Evolutionary conservation across 2,329 filamentous ascomycete genomes (phyloP).

Genomic region (Leptoxyphium fumago): DNA sequence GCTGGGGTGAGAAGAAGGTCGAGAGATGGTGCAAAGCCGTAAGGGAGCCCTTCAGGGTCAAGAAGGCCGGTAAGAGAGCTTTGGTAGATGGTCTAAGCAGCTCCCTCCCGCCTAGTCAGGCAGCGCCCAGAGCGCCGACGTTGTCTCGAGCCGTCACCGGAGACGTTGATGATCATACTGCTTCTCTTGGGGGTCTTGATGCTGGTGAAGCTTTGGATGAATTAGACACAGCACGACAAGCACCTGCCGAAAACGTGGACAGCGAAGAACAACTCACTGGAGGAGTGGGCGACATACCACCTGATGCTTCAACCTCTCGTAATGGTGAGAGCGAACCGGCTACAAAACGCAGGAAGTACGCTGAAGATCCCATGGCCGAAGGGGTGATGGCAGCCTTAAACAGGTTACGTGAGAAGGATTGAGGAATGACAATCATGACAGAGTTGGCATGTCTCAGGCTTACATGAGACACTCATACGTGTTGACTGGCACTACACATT

Average conservation of each 20-base stretch:
- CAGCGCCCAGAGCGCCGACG: slow-evolving; percentile 10
- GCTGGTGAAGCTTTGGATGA: slow-evolving; percentile 22
- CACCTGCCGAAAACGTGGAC: slow-evolving; percentile 21
- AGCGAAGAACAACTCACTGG: slow-evolving; percentile 32
- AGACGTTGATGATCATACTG: neutral
- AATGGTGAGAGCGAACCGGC: neutral
- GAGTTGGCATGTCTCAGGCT: too few species aligned
- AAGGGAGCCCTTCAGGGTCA: slow-evolving; percentile 68
- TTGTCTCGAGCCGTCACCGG: slow-evolving; percentile 15
- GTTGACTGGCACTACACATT: too few species aligned
- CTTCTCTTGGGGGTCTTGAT: too few species aligned
- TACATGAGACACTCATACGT: too few species aligned
- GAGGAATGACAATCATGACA: too few species aligned
- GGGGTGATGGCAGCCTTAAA: slow-evolving; percentile 45
- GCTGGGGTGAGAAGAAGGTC: slow-evolving; percentile 94
- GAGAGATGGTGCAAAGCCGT: slow-evolving; percentile 70
- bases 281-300: slow-evolving; percentile 1
- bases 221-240: slow-evolving; percentile 10
- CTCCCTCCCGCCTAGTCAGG: slow-evolving; percentile 10
- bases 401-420: slow-evolving; percentile 31
- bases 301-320: slow-evolving; percentile 1
- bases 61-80: slow-evolving; percentile 49
- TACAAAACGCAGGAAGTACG: slow-evolving; percentile 22
- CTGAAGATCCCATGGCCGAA: slow-evolving; percentile 36
- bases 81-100: slow-evolving; percentile 21